Base-by-base conservation (phyloP, 2,329 filamentous ascomycete genomes). In the Bimuria novae-zelandiae region DNA sequence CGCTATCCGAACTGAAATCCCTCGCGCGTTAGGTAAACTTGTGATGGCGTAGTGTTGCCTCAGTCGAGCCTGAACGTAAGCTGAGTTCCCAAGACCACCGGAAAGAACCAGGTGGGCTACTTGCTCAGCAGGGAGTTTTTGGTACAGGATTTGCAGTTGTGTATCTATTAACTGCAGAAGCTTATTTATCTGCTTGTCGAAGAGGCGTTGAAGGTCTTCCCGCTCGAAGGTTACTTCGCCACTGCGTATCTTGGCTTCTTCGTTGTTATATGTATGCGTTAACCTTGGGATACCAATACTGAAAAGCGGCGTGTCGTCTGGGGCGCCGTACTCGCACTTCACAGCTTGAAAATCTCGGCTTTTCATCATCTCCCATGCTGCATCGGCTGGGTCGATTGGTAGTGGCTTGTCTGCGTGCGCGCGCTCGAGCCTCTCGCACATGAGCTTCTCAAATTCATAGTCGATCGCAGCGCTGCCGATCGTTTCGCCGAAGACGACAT, bases 401-500 rank as follows among this genome's bases (percentile, higher is more conserved):
- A 73, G 46, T 11, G 65, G 62, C 19, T 52, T 52, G 1, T 54
- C 58, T 12, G 33, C 42, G 52, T 75, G 62, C 7, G 71, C 71
- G 7, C 58, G 42, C 14, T 62, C 61, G 21, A 77, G 58, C 7
- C 72, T 65, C 3, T 59, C 45, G 22, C 55, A 52, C 2, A 72
- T 72, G n/a, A 70, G 54, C n/a, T 63, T 62, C 45, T 76, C 71
- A 40, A 77, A 76, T 19, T 70, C 69, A 21, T 65, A 69, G 55
- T 78, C 75, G 16, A 78, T 74, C 3, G 73, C 64, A 2, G 73
- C 71, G 1, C 73, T 75, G 1, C 76, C 76, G 17, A 77, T 77
- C 5, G 76, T 77, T 33, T 69, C 63, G 14, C 70, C 71, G 39
- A 72, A 72, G 1, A 74, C 72, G 1, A 74, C 70, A 32, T 74